Percentiles rank a stretch among this genome's conserved stretches.
Evolutionary conservation across 1,139 yeast genomes (phyloP).

Genomic region (Torulaspora pretoriensis): DNA sequence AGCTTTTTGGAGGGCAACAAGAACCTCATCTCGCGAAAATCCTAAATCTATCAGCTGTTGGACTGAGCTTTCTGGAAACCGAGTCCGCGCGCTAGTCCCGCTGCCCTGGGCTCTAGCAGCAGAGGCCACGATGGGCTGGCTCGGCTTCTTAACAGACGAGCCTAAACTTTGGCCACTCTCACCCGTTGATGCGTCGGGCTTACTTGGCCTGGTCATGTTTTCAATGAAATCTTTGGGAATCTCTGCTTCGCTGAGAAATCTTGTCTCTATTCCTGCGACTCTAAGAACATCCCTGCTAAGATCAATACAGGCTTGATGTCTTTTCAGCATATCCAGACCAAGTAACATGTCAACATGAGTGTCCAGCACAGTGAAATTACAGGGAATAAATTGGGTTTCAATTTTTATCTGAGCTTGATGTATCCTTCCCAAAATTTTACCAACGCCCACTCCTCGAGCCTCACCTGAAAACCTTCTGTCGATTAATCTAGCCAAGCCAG

Average conservation of each 20-base stretch:
- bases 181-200: not conserved
- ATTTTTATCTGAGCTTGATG: slow-evolving; percentile 86
- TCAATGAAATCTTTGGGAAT: slow-evolving; percentile 44
- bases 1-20: slow-evolving; percentile 60
- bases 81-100: not conserved
- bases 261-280: slow-evolving; percentile 68
- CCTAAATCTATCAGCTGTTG: slow-evolving; percentile 63
- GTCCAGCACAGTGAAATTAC: slow-evolving; percentile 79
- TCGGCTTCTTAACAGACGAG: slow-evolving; percentile 13
- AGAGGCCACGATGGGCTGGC: slow-evolving; percentile 5
- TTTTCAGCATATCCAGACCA: slow-evolving; percentile 63
- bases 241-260: slow-evolving; percentile 70
- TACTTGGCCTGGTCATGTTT: slow-evolving; percentile 1
- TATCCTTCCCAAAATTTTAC: slow-evolving; percentile 73
- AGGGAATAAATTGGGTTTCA: slow-evolving; percentile 64
- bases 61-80: slow-evolving; percentile 44
- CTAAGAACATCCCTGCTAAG: slow-evolving; percentile 60
- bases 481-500: slow-evolving; percentile 68
- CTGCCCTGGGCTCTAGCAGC: slow-evolving; percentile 8
- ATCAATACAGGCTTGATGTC: slow-evolving; percentile 83
- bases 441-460: slow-evolving; percentile 88
- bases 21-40: slow-evolving; percentile 59
- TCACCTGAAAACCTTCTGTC: slow-evolving; percentile 78
- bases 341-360: slow-evolving; percentile 62
- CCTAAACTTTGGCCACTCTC: not conserved